Evolutionary conservation across 192 early-diverging fungal genomes (phyloP).

Genomic region (Backusella liffmaniae): DNA sequence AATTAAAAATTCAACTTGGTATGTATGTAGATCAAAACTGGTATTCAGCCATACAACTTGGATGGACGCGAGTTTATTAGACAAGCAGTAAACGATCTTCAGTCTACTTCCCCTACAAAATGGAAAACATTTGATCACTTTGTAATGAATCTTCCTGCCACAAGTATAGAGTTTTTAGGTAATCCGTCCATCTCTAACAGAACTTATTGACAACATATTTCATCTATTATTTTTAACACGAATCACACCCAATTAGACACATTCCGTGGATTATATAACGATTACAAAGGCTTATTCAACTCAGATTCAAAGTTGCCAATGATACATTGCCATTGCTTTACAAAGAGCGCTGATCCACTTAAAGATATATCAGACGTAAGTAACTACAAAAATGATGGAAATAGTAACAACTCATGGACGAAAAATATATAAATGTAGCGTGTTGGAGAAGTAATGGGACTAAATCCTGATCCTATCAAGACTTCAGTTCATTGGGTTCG

Average conservation of each 20-base stretch:
- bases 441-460: conserved; percentile 50
- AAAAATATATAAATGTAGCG: conserved; percentile 33
- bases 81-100: conserved; percentile 66
- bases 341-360: conserved; percentile 69
- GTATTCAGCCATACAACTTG: conserved; percentile 68
- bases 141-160: conserved; percentile 98
- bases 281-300: conserved; percentile 5
- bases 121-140: conserved; percentile 88
- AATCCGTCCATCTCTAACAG: neutral
- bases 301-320: conserved; percentile 61
- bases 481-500: conserved; percentile 76
- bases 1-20: neutral
- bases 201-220: neutral
- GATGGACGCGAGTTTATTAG: conserved; percentile 91
- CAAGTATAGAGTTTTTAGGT: conserved; percentile 94
- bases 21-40: neutral
- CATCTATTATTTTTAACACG: neutral
- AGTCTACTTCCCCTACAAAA: conserved; percentile 30
- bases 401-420: neutral
- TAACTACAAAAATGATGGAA: neutral
- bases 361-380: conserved; percentile 24
- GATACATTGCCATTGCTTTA: conserved; percentile 96
- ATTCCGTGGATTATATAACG: conserved; percentile 64
- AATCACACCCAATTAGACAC: conserved; percentile 56
- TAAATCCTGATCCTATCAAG: conserved; percentile 32